These are phyloP conservation scores for Penicillium sp. DNA, from an alignment of 2,329 filamentous ascomycete species.

Conservation along the genomic window DNA sequence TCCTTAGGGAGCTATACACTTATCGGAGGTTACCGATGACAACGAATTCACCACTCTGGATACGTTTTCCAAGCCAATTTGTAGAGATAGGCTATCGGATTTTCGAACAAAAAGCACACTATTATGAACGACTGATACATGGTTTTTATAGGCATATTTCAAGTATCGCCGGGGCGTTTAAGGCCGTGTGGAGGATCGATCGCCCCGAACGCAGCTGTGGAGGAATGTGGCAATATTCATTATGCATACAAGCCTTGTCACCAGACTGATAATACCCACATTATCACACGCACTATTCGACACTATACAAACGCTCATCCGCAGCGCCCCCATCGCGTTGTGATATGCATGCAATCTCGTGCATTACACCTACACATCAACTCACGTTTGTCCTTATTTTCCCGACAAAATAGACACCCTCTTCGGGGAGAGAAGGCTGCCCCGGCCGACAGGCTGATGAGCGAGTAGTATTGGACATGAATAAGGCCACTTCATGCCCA, in stretches of 20 bases:
- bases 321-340: not conserved
- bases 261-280: not conserved
- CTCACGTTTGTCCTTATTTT: not conserved
- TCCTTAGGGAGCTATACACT: constrained; percentile 6
- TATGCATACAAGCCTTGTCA: too few relatives aligned
- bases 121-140: not conserved
- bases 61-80: not conserved
- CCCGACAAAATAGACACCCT: not conserved
- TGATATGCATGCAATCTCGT: constrained; percentile 1
- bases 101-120: not conserved
- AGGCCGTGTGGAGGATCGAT: not conserved
- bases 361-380: not conserved
- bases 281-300: not conserved
- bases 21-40: constrained; percentile 27
- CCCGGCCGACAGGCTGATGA: not conserved
- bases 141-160: constrained; percentile 2
- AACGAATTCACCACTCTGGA: constrained; percentile 1
- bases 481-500: not conserved
- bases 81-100: not conserved
- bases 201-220: not conserved
- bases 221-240: constrained; percentile 4
- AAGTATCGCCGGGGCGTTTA: not conserved
- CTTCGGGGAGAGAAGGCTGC: not conserved
- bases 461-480: not conserved
- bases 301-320: not conserved